phyloP scores from a whole-genome alignment of 768 basidiomycete genomes.

The Pisolithus albus region DNA sequence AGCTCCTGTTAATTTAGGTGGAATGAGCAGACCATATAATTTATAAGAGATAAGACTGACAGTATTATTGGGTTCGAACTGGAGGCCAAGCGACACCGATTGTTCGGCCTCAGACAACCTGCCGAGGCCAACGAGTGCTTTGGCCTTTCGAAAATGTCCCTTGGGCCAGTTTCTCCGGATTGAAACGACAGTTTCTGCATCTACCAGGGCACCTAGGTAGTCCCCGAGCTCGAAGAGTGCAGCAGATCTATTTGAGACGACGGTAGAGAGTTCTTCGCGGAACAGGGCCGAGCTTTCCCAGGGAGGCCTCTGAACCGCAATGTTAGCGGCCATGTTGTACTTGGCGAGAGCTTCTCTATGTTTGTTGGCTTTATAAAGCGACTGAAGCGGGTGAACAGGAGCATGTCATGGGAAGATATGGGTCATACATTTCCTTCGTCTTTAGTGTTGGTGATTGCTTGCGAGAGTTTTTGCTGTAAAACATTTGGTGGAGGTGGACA shows the following conservation, averaged over 20 bases:
- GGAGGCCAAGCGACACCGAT: constrained; percentile 73
- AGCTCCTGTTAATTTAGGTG: constrained; percentile 17
- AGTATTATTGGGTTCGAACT: constrained; percentile 68
- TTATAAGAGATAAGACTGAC: constrained; percentile 28
- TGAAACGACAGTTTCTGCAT: constrained; percentile 85
- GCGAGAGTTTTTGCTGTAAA: constrained; percentile 66
- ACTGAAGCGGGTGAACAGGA: constrained; percentile 35
- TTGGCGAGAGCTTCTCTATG: constrained; percentile 65
- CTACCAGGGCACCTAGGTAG: constrained; percentile 69
- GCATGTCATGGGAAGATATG: not conserved
- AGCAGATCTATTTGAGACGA: constrained; percentile 88
- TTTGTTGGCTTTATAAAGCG: constrained; percentile 69
- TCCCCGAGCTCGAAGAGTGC: constrained; percentile 75
- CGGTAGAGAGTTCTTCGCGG: constrained; percentile 86
- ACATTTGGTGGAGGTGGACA: constrained; percentile 80
- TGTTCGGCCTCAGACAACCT: constrained; percentile 71
- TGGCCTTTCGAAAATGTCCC: constrained; percentile 91
- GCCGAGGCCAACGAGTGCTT: constrained; percentile 73
- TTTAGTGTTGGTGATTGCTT: constrained; percentile 71
- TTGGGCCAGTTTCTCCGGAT: constrained; percentile 89
- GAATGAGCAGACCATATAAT: constrained; percentile 6
- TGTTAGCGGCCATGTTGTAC: constrained; percentile 71
- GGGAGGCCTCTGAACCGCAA: constrained; percentile 75
- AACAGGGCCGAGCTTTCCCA: constrained; percentile 83
- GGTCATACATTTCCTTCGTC: constrained; percentile 89